A percentile compares a stretch with the other conserved stretches of the same genome.
Conservation (phyloP, 2,329 filamentous ascomycete genomes). For the Aspergillus sp. region DNA sequence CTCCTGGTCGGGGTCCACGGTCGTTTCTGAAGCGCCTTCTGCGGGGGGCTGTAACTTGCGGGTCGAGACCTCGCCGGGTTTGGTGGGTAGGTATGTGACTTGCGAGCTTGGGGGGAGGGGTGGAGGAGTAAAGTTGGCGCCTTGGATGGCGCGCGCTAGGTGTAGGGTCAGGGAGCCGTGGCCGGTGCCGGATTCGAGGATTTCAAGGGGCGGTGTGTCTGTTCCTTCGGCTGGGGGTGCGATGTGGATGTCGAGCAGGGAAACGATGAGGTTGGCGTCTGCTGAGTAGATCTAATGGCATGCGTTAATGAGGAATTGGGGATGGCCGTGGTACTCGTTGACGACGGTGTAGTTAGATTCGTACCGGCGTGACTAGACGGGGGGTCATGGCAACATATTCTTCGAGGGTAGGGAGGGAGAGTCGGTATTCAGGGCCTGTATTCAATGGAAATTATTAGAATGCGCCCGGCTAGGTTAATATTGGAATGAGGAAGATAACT, state of each 20-base stretch:
- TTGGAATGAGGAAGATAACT: slow-evolving; percentile 1
- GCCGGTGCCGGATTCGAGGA: slow-evolving; percentile 83
- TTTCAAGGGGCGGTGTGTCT: slow-evolving; percentile 59
- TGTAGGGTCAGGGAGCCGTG: slow-evolving; percentile 77
- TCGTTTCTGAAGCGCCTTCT: not conserved
- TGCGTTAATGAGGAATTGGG: slow-evolving; percentile 1
- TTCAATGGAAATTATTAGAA: not conserved
- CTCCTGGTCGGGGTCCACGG: slow-evolving; percentile 28
- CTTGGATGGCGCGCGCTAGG: slow-evolving; percentile 73
- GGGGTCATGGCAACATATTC: slow-evolving; percentile 70
- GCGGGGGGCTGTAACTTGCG: slow-evolving; percentile 11
- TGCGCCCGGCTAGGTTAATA: not conserved
- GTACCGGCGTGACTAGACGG: slow-evolving; percentile 73
- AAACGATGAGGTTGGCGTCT: slow-evolving; percentile 74
- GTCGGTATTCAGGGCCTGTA: slow-evolving; percentile 52
- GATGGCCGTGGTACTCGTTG: not conserved
- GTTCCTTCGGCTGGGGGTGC: slow-evolving; percentile 38
- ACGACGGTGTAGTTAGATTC: slow-evolving; percentile 21
- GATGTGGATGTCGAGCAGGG: slow-evolving; percentile 72
- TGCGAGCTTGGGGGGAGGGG: slow-evolving; percentile 41
- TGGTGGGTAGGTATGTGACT: slow-evolving; percentile 29
- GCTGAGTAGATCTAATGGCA: slow-evolving; percentile 66
- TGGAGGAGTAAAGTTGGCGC: slow-evolving; percentile 62
- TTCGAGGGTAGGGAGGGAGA: slow-evolving; percentile 68
- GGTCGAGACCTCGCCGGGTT: slow-evolving; percentile 6